Base-by-base conservation (phyloP, 306 rosid genomes). In the Vicia faba region DNA sequence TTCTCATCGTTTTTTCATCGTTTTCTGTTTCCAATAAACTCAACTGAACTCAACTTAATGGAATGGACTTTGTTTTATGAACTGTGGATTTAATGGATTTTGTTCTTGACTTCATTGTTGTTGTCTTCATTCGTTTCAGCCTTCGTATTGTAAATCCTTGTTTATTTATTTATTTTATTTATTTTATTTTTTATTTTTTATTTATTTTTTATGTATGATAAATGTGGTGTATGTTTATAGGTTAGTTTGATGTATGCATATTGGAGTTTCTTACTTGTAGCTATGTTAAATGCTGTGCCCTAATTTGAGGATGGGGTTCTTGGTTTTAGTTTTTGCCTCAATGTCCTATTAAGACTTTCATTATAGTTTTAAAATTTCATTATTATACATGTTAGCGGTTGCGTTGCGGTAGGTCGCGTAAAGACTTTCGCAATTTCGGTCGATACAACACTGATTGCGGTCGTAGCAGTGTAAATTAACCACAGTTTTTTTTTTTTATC, bases 161-260 rank as follows among this genome's bases (percentile, higher is more conserved):
- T n/a, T 40, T 53, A 0, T 14, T 28, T 3, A 3, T 4, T 2
- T 66, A 4, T 18, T 39, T 4, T 0, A 31, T 43, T 5, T 15
- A 0, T 1, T 18, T 59, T 66, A 8, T 1, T 2, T 26, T 5
- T 13, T 19, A 1, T 40, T 16, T 26, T 39, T 3, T 9, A 3
- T 4, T 19, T 13, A 7, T 36, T 35, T 4, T 28, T 45, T 23
- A 43, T 1, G 8, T 18, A 55, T 46, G 38, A 40, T 68, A 7
- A 64, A 74, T 79, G 73, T 54, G 16, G 39, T 48, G 16, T 43
- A 61, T 61, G 23, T 43, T 72, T 61, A 26, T 6, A 28, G 70
- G 58, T 57, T 69, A 61, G 39, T 49, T 68, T 69, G 16, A 20
- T 39, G 68, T 8, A 56, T 73, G 59, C 43, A 56, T 56, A 69